These are phyloP conservation scores for Diaporthe sp. DNA, from an alignment of 2,329 filamentous ascomycete genomes.

Conservation along the genomic window DNA sequence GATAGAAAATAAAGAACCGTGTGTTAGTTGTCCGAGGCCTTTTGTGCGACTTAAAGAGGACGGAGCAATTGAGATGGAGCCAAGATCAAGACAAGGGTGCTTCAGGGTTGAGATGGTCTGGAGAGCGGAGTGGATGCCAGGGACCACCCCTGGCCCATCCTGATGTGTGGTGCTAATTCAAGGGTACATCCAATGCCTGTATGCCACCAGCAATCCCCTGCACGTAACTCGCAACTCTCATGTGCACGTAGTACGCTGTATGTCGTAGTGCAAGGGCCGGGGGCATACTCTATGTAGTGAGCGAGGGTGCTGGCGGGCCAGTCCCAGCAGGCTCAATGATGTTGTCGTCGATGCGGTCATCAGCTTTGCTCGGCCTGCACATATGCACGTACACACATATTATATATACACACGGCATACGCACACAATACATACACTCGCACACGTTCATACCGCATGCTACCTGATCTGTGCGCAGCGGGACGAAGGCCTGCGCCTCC, in stretches of 20 bases:
- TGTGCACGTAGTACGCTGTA: conserved; percentile 22
- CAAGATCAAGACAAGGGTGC: conserved; percentile 54
- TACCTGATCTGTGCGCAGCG: conserved; percentile 13
- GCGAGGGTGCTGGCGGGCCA: conserved; percentile 33
- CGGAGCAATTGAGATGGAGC: conserved; percentile 60
- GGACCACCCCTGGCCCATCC: conserved; percentile 53
- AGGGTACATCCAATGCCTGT: conserved; percentile 50
- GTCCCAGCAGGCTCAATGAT: conserved; percentile 22
- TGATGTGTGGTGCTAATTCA: conserved; percentile 56
- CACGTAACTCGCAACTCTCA: conserved; percentile 26
- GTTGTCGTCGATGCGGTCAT: conserved; percentile 30
- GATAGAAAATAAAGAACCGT: conserved; percentile 38
- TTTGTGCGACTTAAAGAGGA: conserved; percentile 66
- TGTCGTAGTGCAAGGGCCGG: conserved; percentile 31
- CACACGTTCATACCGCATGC: not conserved
- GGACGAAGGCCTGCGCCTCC: not conserved
- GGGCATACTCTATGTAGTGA: conserved; percentile 24
- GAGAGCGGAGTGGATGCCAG: conserved; percentile 52
- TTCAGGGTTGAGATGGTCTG: conserved; percentile 54
- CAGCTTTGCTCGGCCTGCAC: conserved; percentile 4
- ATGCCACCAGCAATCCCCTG: conserved; percentile 49
- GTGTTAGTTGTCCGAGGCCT: conserved; percentile 55
- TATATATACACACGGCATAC: conserved; percentile 2
- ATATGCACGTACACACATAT: conserved; percentile 13
- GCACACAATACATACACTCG: not conserved